These are phyloP conservation scores for Plasmopara halstedii DNA, from an alignment of 352 stramenopile species.

Conservation along the genomic window DNA sequence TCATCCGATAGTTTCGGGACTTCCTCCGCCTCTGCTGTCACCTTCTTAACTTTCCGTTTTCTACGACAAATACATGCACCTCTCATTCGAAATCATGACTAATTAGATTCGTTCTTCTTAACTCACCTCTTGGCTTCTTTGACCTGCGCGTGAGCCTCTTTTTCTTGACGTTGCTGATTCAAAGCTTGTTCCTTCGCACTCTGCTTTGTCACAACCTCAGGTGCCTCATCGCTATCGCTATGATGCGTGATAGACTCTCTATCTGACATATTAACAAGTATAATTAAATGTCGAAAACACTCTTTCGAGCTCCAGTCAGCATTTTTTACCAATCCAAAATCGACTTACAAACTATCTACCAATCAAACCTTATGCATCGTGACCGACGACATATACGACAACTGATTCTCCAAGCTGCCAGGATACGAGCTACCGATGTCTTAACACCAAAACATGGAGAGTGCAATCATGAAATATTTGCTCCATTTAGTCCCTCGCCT, in stretches of 20 bases:
- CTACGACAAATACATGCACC: no score
- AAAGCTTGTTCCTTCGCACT: slow-evolving; percentile 49
- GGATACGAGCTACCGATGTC: slow-evolving; percentile 32
- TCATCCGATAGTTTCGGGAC: slow-evolving; percentile 52
- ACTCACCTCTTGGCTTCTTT: slow-evolving; percentile 41
- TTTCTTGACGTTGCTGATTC: slow-evolving; percentile 39
- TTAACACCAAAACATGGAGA: slow-evolving; percentile 25
- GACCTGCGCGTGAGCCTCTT: slow-evolving; percentile 36
- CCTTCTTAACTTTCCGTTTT: slow-evolving; percentile 42
- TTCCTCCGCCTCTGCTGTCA: slow-evolving; percentile 5
- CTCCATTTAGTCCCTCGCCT: slow-evolving; percentile 70
- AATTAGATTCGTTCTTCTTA: no score
- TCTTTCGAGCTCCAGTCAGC: slow-evolving; percentile 15
- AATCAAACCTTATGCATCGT: slow-evolving; percentile 17
- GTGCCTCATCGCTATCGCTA: slow-evolving; percentile 64
- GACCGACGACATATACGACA: slow-evolving; percentile 32
- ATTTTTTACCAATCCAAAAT: slow-evolving; percentile 26
- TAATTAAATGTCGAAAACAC: slow-evolving; percentile 10
- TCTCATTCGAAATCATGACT: no score
- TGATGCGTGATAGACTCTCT: slow-evolving; percentile 20
- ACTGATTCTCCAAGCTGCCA: slow-evolving; percentile 62
- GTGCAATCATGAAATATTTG: slow-evolving; percentile 36
- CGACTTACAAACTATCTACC: slow-evolving; percentile 3
- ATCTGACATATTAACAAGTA: slow-evolving; percentile 18
- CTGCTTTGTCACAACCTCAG: slow-evolving; percentile 70